Percentiles rank a stretch among this genome's conserved stretches.
Conservation (phyloP, 1,139 yeast genomes). For the Scheffersomyces titani region DNA sequence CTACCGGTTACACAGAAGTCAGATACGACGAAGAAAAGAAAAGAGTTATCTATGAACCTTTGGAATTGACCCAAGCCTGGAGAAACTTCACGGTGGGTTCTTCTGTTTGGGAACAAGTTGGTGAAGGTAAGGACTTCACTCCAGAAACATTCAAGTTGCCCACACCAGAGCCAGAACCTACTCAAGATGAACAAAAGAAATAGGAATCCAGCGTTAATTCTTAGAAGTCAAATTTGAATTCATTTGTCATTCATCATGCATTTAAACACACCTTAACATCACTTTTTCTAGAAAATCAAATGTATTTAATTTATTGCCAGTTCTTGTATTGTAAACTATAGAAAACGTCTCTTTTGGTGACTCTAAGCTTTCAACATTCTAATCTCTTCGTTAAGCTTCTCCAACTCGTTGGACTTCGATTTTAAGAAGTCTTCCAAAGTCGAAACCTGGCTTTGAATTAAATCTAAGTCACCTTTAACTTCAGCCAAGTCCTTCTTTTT, state of each 20-base stretch:
- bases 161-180: constrained; percentile 77
- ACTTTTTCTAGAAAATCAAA: not conserved
- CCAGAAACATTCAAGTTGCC: constrained; percentile 84
- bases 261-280: not conserved
- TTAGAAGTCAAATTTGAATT: not conserved
- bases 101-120: constrained; percentile 90
- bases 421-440: constrained; percentile 59
- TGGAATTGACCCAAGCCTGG: constrained; percentile 89
- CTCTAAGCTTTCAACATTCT: not conserved
- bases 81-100: constrained; percentile 88
- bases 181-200: constrained; percentile 41
- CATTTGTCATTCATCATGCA: not conserved
- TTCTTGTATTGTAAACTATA: not conserved
- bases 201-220: constrained; percentile 10
- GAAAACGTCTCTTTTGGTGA: not conserved
- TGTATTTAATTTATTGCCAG: not conserved
- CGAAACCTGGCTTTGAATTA: constrained; percentile 65
- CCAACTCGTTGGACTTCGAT: constrained; percentile 53
- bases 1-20: constrained; percentile 88
- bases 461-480: constrained; percentile 58
- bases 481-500: constrained; percentile 33
- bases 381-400: constrained; percentile 46
- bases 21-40: constrained; percentile 90
- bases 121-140: constrained; percentile 80
- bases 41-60: constrained; percentile 86